phyloP scores from a whole-genome alignment of 2,329 filamentous ascomycete genomes.

The Fusarium sp. region DNA sequence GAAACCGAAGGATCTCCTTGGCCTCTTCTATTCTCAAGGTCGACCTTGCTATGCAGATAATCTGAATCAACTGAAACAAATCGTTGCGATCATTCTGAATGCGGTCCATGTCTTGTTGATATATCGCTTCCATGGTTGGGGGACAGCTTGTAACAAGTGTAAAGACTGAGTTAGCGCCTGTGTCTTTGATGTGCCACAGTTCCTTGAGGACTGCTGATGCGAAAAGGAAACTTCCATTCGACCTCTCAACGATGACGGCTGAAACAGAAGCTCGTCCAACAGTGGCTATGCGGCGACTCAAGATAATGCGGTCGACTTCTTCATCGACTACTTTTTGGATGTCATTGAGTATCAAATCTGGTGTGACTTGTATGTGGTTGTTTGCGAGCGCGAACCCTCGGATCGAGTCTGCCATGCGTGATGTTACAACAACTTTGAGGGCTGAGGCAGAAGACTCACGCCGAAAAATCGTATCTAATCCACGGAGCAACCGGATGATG shows the following conservation, averaged over 20 bases:
- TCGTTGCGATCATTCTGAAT: slow-evolving; percentile 27
- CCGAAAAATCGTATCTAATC: slow-evolving; percentile 28
- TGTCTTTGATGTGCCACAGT: slow-evolving; percentile 35
- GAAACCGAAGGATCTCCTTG: slow-evolving; percentile 26
- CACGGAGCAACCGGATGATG: slow-evolving; percentile 21
- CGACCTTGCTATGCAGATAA: slow-evolving; percentile 27
- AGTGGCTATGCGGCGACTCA: slow-evolving; percentile 28
- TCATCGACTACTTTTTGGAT: slow-evolving; percentile 35
- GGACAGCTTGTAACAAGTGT: slow-evolving; percentile 32
- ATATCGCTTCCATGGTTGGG: slow-evolving; percentile 37
- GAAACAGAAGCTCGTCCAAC: slow-evolving; percentile 28
- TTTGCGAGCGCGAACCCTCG: slow-evolving; percentile 29
- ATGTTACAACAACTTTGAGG: slow-evolving; percentile 20
- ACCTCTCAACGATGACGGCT: slow-evolving; percentile 34
- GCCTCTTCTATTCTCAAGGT: slow-evolving; percentile 20
- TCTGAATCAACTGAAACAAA: slow-evolving; percentile 28
- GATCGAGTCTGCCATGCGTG: slow-evolving; percentile 29
- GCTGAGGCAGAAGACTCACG: slow-evolving; percentile 2
- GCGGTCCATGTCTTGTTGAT: slow-evolving; percentile 37
- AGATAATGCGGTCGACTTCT: slow-evolving; percentile 32
- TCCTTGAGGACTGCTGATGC: slow-evolving; percentile 36
- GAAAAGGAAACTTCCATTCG: slow-evolving; percentile 36
- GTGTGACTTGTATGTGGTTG: slow-evolving; percentile 26
- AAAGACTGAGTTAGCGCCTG: slow-evolving; percentile 34
- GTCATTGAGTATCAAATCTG: slow-evolving; percentile 16